Evolutionary conservation across 1,139 yeast species (phyloP).

Genomic region (Diutina mesorugosa): DNA sequence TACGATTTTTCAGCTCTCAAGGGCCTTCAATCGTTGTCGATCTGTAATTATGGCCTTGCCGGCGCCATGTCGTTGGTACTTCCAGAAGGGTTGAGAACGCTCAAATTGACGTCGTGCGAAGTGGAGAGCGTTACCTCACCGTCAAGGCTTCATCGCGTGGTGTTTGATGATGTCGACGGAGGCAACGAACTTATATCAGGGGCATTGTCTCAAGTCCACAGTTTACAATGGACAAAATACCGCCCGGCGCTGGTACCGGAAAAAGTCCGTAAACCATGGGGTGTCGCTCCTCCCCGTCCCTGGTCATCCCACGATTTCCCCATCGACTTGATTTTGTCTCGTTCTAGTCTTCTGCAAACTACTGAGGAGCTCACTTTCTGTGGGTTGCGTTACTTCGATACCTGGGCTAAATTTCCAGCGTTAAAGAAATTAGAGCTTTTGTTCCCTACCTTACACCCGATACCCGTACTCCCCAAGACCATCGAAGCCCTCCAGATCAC

Average conservation of each 20-base stretch:
- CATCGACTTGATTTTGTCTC: background rate
- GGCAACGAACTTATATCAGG: background rate
- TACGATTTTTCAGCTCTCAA: background rate
- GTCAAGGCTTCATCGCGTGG: background rate
- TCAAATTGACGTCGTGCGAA: background rate
- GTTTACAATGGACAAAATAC: background rate
- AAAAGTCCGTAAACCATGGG: background rate
- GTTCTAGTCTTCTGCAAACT: no score
- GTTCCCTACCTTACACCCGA: background rate
- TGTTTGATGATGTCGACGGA: conserved; percentile 1
- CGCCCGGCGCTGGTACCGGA: background rate
- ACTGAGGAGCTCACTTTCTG: background rate
- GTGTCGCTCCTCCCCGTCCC: background rate
- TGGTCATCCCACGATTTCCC: conserved; percentile 2
- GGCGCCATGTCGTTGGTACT: background rate
- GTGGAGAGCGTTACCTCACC: background rate
- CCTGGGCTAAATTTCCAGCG: background rate
- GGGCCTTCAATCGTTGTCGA: background rate
- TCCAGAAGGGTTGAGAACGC: background rate
- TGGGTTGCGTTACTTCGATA: background rate
- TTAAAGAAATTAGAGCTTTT: background rate
- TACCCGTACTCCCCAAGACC: background rate
- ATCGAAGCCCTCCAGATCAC: background rate
- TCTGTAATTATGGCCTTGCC: background rate
- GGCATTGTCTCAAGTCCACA: background rate